These are phyloP conservation scores for Eruca vesicaria DNA, from an alignment of 441 rosid genomes.

Conservation along the genomic window DNA sequence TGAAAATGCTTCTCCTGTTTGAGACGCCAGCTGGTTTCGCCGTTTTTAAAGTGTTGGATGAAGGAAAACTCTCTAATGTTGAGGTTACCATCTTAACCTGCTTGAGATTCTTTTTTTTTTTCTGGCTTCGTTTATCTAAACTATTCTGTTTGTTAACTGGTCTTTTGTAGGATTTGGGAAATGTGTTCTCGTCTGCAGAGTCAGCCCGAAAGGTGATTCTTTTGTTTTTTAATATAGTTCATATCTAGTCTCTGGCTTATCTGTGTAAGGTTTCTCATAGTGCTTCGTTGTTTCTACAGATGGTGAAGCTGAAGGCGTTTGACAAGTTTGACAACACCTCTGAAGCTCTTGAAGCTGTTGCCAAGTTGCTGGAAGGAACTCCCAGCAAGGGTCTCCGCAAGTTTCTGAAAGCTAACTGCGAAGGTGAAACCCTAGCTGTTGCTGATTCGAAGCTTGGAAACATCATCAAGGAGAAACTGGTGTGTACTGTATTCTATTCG, in stretches of 20 bases:
- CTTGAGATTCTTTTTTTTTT: background rate
- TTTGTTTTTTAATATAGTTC: background rate
- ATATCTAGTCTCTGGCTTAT: background rate
- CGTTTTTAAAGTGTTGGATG: constrained; percentile 80
- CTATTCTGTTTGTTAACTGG: background rate
- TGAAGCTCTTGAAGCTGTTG: constrained; percentile 78
- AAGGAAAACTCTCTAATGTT: constrained; percentile 77
- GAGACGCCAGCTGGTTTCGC: constrained; percentile 92
- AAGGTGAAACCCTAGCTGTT: constrained; percentile 65
- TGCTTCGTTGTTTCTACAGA: constrained; percentile 29
- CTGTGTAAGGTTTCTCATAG: background rate
- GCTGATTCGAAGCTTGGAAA: constrained; percentile 91
- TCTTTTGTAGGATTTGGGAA: constrained; percentile 1
- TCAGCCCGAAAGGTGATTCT: background rate
- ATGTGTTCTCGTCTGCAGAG: constrained; percentile 2
- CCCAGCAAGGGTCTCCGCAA: constrained; percentile 67
- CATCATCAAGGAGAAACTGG: constrained; percentile 81
- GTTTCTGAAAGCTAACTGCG: constrained; percentile 65
- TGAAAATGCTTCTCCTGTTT: constrained; percentile 62
- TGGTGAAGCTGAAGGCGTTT: constrained; percentile 77
- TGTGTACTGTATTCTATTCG: constrained; percentile 27
- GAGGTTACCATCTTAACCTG: constrained; percentile 48
- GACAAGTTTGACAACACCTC: constrained; percentile 77
- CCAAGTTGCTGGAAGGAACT: constrained; percentile 60
- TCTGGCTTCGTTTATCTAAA: background rate